Base-by-base conservation (phyloP, 1,139 yeast genomes). In the Pichia inconspicua region DNA sequence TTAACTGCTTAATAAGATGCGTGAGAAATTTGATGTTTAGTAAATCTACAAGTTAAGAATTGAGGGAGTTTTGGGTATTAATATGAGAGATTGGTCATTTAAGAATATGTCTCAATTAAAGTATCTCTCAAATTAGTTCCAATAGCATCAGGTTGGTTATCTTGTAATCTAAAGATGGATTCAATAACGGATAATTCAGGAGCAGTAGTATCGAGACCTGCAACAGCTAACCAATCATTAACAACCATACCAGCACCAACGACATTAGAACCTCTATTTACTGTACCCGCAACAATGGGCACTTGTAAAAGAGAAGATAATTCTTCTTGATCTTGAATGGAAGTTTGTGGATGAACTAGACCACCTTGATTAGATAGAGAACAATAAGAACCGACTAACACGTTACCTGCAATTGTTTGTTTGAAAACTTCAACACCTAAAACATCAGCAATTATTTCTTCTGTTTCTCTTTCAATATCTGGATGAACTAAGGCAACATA, bases 161-260 rank as follows among this genome's bases (percentile, higher is more conserved):
- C 95, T 68, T 85, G 92, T 61, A 87, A 74, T 70, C 88, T 84
- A 79, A 92, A 94, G 59, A 94, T 94, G 65, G 95, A 85, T 72
- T 94, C 98, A 58, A 94, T 79, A 53, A 94, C 98, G 58, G 96
- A 88, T 63, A 94, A 76, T 71, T 94, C 99, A 44, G 98, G 97
- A 44, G 98, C 98, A 55, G 98, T 90, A 52, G 98, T 92, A 70
- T 92, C 98, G 59, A 87, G 77, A 55, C 99, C 99, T 43, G 96
- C 78, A 46, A 94, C 97, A 35, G 97, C 95, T 56, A 92, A 75
- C 95, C 97, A 94, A 73, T 94, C 99, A 66, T 94, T 94, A 45
- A 90, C 98, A 45, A 94, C 97, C 82, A 92, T 81, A 58, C 98
- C 98, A 44, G 97, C 97, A 62, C 98, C 98, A 55, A 94, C 96